phyloP scores from a whole-genome alignment of 1,139 yeast species.

The Candida sanyaensis region DNA sequence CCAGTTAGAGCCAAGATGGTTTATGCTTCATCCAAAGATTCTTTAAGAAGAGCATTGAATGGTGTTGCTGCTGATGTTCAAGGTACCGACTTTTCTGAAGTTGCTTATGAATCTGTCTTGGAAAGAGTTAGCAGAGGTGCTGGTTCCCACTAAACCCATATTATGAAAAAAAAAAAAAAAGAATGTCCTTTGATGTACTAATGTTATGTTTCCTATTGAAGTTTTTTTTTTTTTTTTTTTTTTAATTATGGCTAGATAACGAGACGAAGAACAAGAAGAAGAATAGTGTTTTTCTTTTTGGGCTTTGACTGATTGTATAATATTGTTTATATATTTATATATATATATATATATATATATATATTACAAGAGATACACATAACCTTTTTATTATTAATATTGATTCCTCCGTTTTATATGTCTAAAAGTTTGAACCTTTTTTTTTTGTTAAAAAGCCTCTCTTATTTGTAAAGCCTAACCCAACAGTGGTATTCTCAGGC shows the following conservation, averaged over 20 bases:
- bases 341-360: too few relatives aligned
- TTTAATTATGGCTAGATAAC: background rate
- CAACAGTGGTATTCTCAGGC: too few relatives aligned
- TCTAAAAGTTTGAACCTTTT: too few relatives aligned
- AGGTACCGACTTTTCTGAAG: conserved; percentile 98
- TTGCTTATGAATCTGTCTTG: conserved; percentile 87
- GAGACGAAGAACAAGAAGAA: too few relatives aligned
- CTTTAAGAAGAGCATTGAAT: conserved; percentile 93
- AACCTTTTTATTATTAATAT: too few relatives aligned
- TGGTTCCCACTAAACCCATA: conserved; percentile 14
- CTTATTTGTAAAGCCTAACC: too few relatives aligned
- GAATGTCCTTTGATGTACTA: background rate
- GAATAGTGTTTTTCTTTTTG: background rate
- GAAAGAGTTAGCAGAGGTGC: conserved; percentile 70
- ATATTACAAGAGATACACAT: background rate
- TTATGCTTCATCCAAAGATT: conserved; percentile 96
- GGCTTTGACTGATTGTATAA: background rate
- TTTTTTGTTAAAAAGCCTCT: too few relatives aligned
- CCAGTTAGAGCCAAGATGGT: conserved; percentile 96
- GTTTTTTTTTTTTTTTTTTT: background rate
- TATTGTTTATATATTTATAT: too few relatives aligned
- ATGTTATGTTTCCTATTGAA: background rate
- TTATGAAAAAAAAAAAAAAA: background rate
- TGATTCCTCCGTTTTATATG: too few relatives aligned
- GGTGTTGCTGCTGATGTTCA: conserved; percentile 94